Conservation (phyloP, 2,329 filamentous ascomycete species). For the Trichoderma koningiopsis region DNA sequence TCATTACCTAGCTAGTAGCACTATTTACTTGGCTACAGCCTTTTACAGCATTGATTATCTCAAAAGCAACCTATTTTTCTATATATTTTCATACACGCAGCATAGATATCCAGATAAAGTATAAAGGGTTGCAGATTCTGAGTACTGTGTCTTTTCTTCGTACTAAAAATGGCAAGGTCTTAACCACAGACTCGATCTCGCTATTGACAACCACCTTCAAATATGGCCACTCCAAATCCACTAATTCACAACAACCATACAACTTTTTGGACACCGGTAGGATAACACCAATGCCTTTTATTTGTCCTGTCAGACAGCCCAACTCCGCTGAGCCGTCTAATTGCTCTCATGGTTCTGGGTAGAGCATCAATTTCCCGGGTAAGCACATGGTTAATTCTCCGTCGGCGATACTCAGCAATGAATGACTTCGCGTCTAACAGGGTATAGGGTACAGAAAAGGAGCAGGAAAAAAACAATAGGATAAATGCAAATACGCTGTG, state of each 20-base stretch:
- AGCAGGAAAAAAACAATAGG: neutral
- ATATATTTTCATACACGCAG: neutral
- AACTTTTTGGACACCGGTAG: neutral
- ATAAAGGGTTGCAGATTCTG: neutral
- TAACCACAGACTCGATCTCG: neutral
- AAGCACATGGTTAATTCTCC: neutral
- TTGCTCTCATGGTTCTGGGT: neutral
- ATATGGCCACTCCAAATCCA: neutral
- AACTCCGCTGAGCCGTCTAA: neutral
- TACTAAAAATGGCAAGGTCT: neutral
- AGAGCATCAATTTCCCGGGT: neutral
- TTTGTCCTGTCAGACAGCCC: neutral
- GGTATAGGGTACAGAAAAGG: neutral
- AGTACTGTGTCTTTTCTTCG: neutral
- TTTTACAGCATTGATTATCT: neutral
- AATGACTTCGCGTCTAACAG: neutral
- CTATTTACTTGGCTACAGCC: too few species aligned
- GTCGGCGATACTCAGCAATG: neutral
- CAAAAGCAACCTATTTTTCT: neutral
- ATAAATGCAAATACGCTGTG: too few species aligned
- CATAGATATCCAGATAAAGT: neutral
- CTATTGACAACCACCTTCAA: neutral
- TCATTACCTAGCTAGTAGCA: too few species aligned
- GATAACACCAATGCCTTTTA: neutral
- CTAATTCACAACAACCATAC: neutral